Evolutionary conservation across 2,329 filamentous ascomycete species (phyloP), one percentile per base, ranked within the genome.

Genomic region (Colletotrichum sojae): DNA sequence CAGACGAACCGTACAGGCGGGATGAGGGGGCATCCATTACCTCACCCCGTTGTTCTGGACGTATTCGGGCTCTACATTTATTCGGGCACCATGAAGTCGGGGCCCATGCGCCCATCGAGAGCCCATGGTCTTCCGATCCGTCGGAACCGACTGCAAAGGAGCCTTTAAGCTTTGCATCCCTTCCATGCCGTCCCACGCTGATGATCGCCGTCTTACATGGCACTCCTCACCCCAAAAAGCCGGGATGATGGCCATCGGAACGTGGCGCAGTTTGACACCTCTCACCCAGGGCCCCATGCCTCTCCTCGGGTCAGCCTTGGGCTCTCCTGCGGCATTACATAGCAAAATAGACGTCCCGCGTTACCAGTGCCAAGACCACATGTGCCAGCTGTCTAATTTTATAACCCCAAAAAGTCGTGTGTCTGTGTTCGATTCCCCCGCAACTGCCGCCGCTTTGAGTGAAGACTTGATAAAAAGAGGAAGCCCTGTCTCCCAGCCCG

Each of bases 1-100:
- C 16, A 60, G 66, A 66, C 9, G 66, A 69, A 69, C 61, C 43
- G 53, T 49, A 13, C 27, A n/a, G 51, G 58, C 43, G 61, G 62
- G 49, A 65, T 27, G 48, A 22, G 43, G 46, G 16, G 18, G 18
- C 15, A 18, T 54, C 31, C 31, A 9, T 9, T 36, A 36, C 31
- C 31, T 36, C 31, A 36, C 8, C 31, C 2, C 2, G 9, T 36
- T 36, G 31, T 36, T 36, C 31, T 18, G 2, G n/a, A 39, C 40
- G 25, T 49, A 45, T 65, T 45, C 31, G 61, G 39, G 31, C 31
- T 36, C 31, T 36, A n/a, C n/a, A n/a, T n/a, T n/a, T n/a, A 12
- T 36, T 36, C 31, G 31, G 6, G 31, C 31, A 9, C 46, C 45
- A 3, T 39, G 15, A 36, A 16, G 31, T 22, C 16, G 20, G n/a